Conservation (phyloP, 805 yeast genomes). For the Cyberlindnera maritima region DNA sequence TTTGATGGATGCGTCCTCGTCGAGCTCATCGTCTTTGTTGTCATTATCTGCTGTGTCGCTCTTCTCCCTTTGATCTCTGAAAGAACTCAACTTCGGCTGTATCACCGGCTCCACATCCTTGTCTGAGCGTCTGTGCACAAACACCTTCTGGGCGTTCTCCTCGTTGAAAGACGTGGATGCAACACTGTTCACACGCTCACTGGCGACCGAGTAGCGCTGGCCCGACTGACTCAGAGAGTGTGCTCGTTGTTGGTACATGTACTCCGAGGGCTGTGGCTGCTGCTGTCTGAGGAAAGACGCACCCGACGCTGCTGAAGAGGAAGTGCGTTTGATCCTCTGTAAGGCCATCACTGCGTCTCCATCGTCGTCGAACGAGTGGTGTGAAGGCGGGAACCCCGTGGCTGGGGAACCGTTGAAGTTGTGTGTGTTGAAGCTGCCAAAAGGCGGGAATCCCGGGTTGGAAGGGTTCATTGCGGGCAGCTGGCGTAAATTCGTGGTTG, state of each 20-base stretch:
- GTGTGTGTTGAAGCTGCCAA: not conserved
- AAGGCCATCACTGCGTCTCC: not conserved
- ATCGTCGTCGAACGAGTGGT: not conserved
- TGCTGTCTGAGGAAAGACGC: too few species aligned
- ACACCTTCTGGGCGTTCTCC: conserved; percentile 7
- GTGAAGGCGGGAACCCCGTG: not conserved
- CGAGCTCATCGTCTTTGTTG: too few species aligned
- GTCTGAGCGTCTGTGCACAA: conserved; percentile 10
- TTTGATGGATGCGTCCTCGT: not conserved
- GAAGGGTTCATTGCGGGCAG: not conserved
- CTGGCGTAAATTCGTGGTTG: too few species aligned
- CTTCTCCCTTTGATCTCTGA: too few species aligned
- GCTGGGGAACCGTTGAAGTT: too few species aligned
- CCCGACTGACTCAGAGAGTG: not conserved
- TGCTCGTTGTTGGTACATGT: not conserved
- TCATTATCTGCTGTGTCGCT: too few species aligned
- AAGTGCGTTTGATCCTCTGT: not conserved
- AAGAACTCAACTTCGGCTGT: conserved; percentile 1
- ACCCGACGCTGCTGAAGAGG: too few species aligned
- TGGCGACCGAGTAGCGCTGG: not conserved
- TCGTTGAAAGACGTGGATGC: not conserved
- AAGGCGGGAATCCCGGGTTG: not conserved
- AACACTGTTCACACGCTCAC: not conserved
- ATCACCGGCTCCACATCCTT: conserved; percentile 1
- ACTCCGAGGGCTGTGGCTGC: too few species aligned